Conservation (phyloP, 2,329 filamentous ascomycete species). For the Amphichorda felina region DNA sequence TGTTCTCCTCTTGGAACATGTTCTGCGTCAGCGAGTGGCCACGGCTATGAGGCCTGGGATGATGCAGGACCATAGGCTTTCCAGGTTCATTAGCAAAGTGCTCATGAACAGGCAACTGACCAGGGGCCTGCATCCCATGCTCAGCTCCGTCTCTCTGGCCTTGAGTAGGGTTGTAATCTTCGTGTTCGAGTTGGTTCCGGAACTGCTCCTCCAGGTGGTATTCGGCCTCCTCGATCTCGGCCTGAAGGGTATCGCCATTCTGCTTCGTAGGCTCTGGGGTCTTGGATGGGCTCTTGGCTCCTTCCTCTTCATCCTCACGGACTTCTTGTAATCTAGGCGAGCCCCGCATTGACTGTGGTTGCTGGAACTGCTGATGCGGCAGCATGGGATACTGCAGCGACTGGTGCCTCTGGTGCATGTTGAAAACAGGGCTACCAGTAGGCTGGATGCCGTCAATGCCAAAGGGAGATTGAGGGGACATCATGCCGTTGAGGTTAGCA, state of each 20-base stretch:
- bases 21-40: constrained; percentile 60
- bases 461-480: constrained; percentile 56
- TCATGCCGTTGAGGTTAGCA: constrained; percentile 36
- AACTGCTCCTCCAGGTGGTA: constrained; percentile 76
- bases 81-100: constrained; percentile 41
- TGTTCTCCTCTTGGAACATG: constrained; percentile 47
- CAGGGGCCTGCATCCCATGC: constrained; percentile 13
- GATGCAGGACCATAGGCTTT: constrained; percentile 50
- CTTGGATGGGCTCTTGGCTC: constrained; percentile 37
- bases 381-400: constrained; percentile 46
- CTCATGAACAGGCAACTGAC: constrained; percentile 35
- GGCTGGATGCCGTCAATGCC: constrained; percentile 36
- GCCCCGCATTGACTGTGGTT: constrained; percentile 39
- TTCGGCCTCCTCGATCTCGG: constrained; percentile 75
- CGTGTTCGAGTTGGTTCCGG: constrained; percentile 66
- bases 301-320: constrained; percentile 61
- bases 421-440: constrained; percentile 26
- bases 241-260: constrained; percentile 62
- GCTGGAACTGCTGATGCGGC: constrained; percentile 43
- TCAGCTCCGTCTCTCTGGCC: constrained; percentile 20
- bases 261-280: constrained; percentile 36
- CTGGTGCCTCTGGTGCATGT: constrained; percentile 43
- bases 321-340: constrained; percentile 59
- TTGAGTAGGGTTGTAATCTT: constrained; percentile 57
- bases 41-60: constrained; percentile 62